These are phyloP conservation scores for Coemansia sp. DNA, from an alignment of 192 early-diverging fungal species.

Conservation along the genomic window DNA sequence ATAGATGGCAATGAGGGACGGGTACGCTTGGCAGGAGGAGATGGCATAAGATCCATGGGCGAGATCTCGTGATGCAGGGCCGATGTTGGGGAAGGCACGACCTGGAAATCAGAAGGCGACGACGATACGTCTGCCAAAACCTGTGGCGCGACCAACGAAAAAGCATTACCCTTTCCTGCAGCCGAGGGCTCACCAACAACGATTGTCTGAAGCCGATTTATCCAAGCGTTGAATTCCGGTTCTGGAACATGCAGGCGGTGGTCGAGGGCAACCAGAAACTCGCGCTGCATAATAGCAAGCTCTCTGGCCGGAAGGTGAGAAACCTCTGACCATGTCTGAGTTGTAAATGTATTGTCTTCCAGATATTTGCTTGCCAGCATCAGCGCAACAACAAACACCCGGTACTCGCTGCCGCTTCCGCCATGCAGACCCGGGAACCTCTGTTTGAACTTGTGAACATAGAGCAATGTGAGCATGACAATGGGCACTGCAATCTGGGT, in stretches of 20 bases:
- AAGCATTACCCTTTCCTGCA: slow-evolving; percentile 9
- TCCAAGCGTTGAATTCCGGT: slow-evolving; percentile 73
- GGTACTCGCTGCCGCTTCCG: slow-evolving; percentile 72
- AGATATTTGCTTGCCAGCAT: slow-evolving; percentile 85
- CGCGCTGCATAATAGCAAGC: slow-evolving; percentile 85
- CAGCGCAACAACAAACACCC: slow-evolving; percentile 81
- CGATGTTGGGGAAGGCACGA: slow-evolving; percentile 43
- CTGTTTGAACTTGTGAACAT: slow-evolving; percentile 45
- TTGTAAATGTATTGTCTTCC: slow-evolving; percentile 89
- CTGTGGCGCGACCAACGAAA: slow-evolving; percentile 12
- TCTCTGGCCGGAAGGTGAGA: slow-evolving; percentile 76
- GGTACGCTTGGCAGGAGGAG: slow-evolving; percentile 50
- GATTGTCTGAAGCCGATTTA: slow-evolving; percentile 45
- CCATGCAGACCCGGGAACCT: slow-evolving; percentile 35
- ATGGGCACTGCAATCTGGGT: slow-evolving; percentile 54
- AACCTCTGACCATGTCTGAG: slow-evolving; percentile 87
- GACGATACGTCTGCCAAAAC: slow-evolving; percentile 12
- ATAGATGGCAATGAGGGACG: slow-evolving; percentile 19
- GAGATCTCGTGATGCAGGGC: slow-evolving; percentile 27
- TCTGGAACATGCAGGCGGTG: slow-evolving; percentile 72
- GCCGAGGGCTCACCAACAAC: slow-evolving; percentile 16
- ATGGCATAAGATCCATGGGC: slow-evolving; percentile 19
- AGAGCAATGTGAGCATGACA: slow-evolving; percentile 51
- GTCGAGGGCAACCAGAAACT: slow-evolving; percentile 75
- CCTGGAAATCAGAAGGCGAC: slow-evolving; percentile 39